Percentiles rank a stretch among this genome's conserved stretches.
phyloP scores from a whole-genome alignment of 139 green algal species.

The Axilococcus clingmanii region DNA sequence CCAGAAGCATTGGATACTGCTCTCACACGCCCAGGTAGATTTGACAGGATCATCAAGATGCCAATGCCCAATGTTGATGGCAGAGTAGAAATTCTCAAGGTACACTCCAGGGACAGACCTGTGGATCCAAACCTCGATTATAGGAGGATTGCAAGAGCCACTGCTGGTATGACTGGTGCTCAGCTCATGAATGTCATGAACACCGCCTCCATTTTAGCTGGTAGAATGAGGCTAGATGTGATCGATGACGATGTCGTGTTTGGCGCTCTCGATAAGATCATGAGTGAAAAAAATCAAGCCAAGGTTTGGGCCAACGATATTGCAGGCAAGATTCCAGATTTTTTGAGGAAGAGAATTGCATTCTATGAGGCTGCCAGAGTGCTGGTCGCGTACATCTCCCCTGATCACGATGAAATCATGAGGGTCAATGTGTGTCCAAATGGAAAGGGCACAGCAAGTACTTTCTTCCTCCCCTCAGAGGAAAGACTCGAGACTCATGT shows the following conservation, averaged over 20 bases:
- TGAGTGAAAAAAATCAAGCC: constrained; percentile 39
- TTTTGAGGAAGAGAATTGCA: constrained; percentile 25
- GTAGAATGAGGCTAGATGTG: constrained; percentile 42
- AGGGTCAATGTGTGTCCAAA: constrained; percentile 33
- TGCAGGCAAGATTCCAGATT: constrained; percentile 18
- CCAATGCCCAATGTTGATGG: constrained; percentile 74
- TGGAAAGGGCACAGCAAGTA: constrained; percentile 43
- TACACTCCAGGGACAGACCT: constrained; percentile 77
- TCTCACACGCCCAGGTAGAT: constrained; percentile 82
- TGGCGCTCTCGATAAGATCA: constrained; percentile 78
- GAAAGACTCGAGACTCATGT: constrained; percentile 66
- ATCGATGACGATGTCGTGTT: constrained; percentile 79
- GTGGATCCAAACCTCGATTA: constrained; percentile 68
- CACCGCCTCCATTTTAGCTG: constrained; percentile 62
- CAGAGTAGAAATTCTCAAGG: constrained; percentile 74
- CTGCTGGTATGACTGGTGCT: constrained; percentile 81
- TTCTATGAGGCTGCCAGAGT: constrained; percentile 79
- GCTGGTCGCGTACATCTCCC: constrained; percentile 68
- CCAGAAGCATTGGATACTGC: constrained; percentile 83
- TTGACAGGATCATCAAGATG: constrained; percentile 93
- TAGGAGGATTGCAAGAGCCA: constrained; percentile 63
- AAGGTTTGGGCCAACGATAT: constrained; percentile 5
- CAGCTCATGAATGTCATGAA: constrained; percentile 92
- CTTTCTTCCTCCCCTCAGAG: constrained; percentile 78
- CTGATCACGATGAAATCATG: constrained; percentile 72